phyloP scores from a whole-genome alignment of 2,329 filamentous ascomycete species.

The Didymella keratinophila region DNA sequence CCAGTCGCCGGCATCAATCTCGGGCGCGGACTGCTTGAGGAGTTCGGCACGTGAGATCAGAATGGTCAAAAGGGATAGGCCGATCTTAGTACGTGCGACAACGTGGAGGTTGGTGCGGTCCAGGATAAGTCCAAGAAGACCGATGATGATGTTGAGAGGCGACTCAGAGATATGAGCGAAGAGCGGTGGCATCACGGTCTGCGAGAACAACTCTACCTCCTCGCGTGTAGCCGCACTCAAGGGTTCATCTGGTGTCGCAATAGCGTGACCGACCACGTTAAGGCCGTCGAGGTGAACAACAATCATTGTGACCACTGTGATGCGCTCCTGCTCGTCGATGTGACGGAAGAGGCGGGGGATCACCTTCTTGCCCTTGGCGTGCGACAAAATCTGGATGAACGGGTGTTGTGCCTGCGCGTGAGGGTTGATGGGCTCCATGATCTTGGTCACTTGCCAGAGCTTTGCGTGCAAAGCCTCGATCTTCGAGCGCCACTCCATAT shows the following conservation, averaged over 20 bases:
- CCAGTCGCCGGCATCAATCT: constrained; percentile 69
- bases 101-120: constrained; percentile 81
- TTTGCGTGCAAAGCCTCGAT: constrained; percentile 76
- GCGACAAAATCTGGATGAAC: constrained; percentile 94
- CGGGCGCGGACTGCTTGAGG: constrained; percentile 80
- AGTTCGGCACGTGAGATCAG: constrained; percentile 93
- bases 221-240: constrained; percentile 77
- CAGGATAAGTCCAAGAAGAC: constrained; percentile 84
- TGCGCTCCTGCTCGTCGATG: constrained; percentile 88
- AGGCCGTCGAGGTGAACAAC: constrained; percentile 91
- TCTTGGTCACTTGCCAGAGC: constrained; percentile 87
- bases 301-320: constrained; percentile 95
- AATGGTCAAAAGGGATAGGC: constrained; percentile 89
- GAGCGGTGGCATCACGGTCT: constrained; percentile 86
- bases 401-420: constrained; percentile 75
- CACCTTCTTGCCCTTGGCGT: constrained; percentile 94
- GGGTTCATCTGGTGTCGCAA: constrained; percentile 74
- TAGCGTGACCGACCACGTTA: constrained; percentile 84
- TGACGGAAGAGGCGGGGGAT: constrained; percentile 95
- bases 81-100: constrained; percentile 87
- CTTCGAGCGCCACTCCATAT: constrained; percentile 80
- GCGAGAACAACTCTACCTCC: constrained; percentile 89
- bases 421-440: constrained; percentile 84
- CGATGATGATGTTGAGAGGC: constrained; percentile 87
- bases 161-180: constrained; percentile 92